These are phyloP conservation scores for Penicillium sp. DNA, from an alignment of 2,329 filamentous ascomycete species.

Conservation along the genomic window DNA sequence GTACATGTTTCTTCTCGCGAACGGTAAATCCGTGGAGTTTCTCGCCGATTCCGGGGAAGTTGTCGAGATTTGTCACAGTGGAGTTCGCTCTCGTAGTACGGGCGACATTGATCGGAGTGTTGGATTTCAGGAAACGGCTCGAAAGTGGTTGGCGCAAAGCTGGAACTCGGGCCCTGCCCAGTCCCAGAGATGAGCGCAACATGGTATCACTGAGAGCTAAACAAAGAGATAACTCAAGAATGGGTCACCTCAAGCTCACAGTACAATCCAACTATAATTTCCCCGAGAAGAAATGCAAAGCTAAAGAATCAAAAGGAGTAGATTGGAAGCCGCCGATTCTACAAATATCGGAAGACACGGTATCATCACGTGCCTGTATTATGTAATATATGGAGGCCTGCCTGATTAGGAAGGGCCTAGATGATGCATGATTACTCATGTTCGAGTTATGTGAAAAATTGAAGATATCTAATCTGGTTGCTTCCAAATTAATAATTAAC, in stretches of 20 bases:
- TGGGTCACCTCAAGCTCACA: background rate
- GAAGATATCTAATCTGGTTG: background rate
- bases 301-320: background rate
- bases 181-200: conserved; percentile 34
- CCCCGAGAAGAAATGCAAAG: background rate
- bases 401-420: background rate
- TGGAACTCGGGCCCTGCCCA: conserved; percentile 16
- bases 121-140: background rate
- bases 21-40: conserved; percentile 93
- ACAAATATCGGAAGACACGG: background rate
- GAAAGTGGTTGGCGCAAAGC: background rate
- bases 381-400: background rate
- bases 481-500: background rate
- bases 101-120: background rate
- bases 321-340: background rate
- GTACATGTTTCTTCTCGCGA: conserved; percentile 83
- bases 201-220: conserved; percentile 19
- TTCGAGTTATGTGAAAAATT: background rate
- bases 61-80: conserved; percentile 73
- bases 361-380: background rate
- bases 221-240: background rate
- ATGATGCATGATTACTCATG: background rate
- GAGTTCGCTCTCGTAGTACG: conserved; percentile 34
- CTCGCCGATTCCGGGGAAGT: conserved; percentile 75
- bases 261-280: background rate